phyloP scores from a whole-genome alignment of 1,284 basidiomycete genomes.

The Ceratobasidium sp. region DNA sequence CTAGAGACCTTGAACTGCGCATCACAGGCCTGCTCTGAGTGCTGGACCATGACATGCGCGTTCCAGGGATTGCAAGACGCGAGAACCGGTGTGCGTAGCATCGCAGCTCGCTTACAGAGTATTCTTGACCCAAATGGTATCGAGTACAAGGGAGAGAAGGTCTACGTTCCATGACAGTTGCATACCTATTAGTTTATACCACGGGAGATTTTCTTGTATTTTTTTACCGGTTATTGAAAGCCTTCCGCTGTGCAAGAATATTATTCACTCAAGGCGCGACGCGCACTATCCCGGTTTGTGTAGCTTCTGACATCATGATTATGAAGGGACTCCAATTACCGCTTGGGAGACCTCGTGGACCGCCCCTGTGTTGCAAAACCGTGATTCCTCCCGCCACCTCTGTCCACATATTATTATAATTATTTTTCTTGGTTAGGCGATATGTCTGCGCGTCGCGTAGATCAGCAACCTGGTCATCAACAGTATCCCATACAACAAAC shows the following conservation, averaged over 20 bases:
- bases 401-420: neutral
- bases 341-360: conserved; percentile 4
- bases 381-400: conserved; percentile 30
- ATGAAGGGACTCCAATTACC: conserved; percentile 4
- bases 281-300: neutral
- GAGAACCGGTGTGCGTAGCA: conserved; percentile 38
- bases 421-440: conserved; percentile 10
- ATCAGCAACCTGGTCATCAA: conserved; percentile 5
- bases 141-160: conserved; percentile 42
- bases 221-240: conserved; percentile 1
- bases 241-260: neutral
- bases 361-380: neutral
- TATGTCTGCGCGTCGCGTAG: conserved; percentile 38
- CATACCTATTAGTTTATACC: neutral
- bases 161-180: conserved; percentile 43
- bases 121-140: conserved; percentile 42
- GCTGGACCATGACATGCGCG: conserved; percentile 71
- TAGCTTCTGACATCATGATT: neutral
- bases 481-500: conserved; percentile 29
- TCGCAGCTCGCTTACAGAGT: conserved; percentile 37
- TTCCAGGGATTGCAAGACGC: conserved; percentile 61
- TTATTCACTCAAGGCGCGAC: neutral
- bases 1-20: conserved; percentile 72
- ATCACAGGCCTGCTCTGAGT: conserved; percentile 77
- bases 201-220: neutral